Conservation (phyloP, 441 rosid species). For the Erodium texanum region DNA sequence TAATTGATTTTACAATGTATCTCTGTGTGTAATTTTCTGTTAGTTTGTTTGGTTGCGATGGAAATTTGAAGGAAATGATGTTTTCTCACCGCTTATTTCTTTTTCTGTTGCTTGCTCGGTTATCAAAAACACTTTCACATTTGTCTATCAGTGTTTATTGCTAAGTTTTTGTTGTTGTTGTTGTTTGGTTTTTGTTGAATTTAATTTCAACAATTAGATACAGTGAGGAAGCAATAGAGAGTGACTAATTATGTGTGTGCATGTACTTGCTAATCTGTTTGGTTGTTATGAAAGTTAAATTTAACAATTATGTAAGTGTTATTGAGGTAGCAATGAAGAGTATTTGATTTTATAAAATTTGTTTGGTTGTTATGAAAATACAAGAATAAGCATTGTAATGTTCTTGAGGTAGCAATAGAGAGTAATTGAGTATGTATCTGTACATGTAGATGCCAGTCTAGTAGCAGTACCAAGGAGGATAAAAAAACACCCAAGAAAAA, state of each 20-base stretch:
- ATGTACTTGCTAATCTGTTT: background rate
- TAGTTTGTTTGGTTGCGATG: too few species aligned
- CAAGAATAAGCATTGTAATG: background rate
- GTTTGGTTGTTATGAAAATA: background rate
- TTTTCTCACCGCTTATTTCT: too few species aligned
- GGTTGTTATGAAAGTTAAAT: background rate
- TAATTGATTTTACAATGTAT: too few species aligned
- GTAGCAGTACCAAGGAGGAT: slow-evolving; percentile 36
- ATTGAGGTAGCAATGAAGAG: background rate
- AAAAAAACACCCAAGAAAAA: background rate
- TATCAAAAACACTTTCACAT: too few species aligned
- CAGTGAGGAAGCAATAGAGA: background rate
- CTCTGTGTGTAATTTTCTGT: too few species aligned
- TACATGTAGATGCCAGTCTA: slow-evolving; percentile 49
- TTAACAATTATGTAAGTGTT: background rate
- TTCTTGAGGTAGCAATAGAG: background rate
- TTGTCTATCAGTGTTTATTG: too few species aligned
- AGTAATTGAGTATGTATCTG: background rate
- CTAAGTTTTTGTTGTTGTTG: background rate
- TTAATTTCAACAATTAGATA: background rate
- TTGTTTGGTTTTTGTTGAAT: background rate
- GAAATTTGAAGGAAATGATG: too few species aligned
- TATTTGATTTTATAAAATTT: background rate
- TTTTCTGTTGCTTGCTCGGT: too few species aligned
- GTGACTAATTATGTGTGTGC: background rate